Evolutionary conservation across 345 rosid species (phyloP).

Genomic region (Euphorbia peplus): DNA sequence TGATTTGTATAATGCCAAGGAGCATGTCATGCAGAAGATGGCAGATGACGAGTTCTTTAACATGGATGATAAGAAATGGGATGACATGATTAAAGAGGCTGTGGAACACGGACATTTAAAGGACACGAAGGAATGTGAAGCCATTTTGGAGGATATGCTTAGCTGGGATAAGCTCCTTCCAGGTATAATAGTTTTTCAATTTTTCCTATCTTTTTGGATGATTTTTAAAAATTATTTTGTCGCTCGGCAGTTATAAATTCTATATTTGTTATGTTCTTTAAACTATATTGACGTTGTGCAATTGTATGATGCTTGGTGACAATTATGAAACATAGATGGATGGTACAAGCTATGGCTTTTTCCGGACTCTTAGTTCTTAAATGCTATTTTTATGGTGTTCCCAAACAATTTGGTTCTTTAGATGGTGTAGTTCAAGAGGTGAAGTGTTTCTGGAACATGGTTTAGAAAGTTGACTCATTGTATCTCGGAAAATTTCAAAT

Average conservation of each 20-base stretch:
- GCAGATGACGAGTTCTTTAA: conserved; percentile 57
- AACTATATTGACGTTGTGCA: background rate
- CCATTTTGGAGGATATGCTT: conserved; percentile 82
- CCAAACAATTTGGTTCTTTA: background rate
- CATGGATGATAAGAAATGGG: conserved; percentile 89
- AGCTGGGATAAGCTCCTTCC: conserved; percentile 92
- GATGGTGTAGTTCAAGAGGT: background rate
- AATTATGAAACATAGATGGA: no score
- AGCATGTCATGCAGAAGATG: conserved; percentile 51
- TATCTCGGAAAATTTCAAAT: background rate
- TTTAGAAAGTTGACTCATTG: background rate
- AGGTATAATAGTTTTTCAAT: conserved; percentile 33
- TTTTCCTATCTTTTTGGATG: background rate
- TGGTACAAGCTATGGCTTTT: background rate
- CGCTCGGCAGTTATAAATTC: background rate
- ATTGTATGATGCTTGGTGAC: background rate
- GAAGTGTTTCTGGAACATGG: background rate
- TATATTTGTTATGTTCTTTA: background rate
- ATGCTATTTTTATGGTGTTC: background rate
- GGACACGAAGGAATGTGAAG: conserved; percentile 81
- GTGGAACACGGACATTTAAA: conserved; percentile 51
- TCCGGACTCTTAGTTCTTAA: background rate
- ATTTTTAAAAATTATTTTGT: background rate
- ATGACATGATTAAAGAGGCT: conserved; percentile 65
- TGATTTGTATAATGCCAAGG: conserved; percentile 58